Evolutionary conservation across 2,329 filamentous ascomycete genomes (phyloP), one percentile per base, ranked within the genome.

Genomic region (Verticillium zaregamsianum): DNA sequence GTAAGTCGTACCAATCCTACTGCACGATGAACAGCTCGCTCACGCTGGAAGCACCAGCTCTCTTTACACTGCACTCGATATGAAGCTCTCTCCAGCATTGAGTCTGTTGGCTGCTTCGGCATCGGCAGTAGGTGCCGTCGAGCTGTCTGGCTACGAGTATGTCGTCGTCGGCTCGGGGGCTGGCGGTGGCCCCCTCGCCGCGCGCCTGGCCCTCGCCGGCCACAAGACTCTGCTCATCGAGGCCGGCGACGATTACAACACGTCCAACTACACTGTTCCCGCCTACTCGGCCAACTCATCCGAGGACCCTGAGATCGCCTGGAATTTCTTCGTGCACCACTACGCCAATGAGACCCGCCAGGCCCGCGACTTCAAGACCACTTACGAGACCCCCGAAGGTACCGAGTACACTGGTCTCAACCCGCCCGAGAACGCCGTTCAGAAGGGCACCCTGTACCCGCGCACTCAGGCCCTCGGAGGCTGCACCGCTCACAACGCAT

Each of bases 311-410:
- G 77, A 79, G 20, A 78, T 86, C 66, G 74, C 79, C 55, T 90
- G 86, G 86, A 82, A 87, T 70, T 89, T 84, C 73, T 89, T 83
- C 65, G 83, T 87, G n/a, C 79, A 80, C 55, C 86, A 89, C 70
- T 88, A 87, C 68, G 75, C 78, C 9, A 79, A 88, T 63, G 73
- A 83, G 55, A 71, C 73, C 25, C 77, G 81, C 40, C 82, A 86
- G 65, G 76, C 80, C 25, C 76, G 77, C 59, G 85, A 89, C 69
- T 82, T 75, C 66, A 89, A 89, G 76, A 82, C 84, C 56, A 81
- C 82, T 1, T 89, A 86, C 68, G 69, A 79, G 9, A 83, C 82
- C 0, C 75, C 80, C 0, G 84, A 83, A 15, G 70, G 72, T 28
- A 28, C 28, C 2, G 71, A 80, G 33, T 87, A 87, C 67, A 82